Evolutionary conservation across 2,329 filamentous ascomycete species (phyloP), one percentile per base, ranked within the genome.

Genomic region (Sporothrix globosa): DNA sequence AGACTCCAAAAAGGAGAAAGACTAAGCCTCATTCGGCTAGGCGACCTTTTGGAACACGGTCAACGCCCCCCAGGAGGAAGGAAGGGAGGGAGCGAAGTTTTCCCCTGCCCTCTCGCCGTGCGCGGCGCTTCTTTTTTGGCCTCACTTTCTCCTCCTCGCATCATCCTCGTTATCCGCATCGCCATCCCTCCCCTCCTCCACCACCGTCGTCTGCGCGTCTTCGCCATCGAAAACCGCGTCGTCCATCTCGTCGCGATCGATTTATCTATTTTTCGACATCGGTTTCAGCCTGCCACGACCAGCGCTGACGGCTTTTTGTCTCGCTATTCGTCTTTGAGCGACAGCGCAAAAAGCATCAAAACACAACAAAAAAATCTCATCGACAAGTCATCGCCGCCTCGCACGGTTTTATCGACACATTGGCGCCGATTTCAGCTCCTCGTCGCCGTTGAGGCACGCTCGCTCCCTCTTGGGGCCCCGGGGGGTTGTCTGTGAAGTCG

Each of bases 221-320:
- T 58, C 82, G 81, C 81, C 81, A 85, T 83, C 82, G 81, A 79
- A 80, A 81, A 82, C 82, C 86, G 85, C 83, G 83, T 84, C 84
- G 81, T 80, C 79, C 81, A 82, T 82, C 82, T 81, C 79, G 80
- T 53, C 53, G 14, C 69, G 58, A 39, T 56, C 46, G 48, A 54
- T 68, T 60, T 34, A 10, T 44, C 41, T 67, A 63, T 60, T 60
- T 73, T 67, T 68, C 67, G 67, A 61, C 39, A 39, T 39, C 24
- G 74, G 72, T 72, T 74, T 75, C 76, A 76, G 34, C 60, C 56
- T 65, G 61, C 24, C 27, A 48, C 30, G 21, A 7, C 46, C 58
- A 21, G 30, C 30, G 39, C 67, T 54, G 68, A 44, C n/a, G 24
- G 54, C 34, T 53, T 60, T 50, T 60, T 68, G 27, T 66, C 63